Evolutionary conservation across 2,329 filamentous ascomycete species (phyloP), one percentile per base, ranked within the genome.

Genomic region (Fusarium sp.): DNA sequence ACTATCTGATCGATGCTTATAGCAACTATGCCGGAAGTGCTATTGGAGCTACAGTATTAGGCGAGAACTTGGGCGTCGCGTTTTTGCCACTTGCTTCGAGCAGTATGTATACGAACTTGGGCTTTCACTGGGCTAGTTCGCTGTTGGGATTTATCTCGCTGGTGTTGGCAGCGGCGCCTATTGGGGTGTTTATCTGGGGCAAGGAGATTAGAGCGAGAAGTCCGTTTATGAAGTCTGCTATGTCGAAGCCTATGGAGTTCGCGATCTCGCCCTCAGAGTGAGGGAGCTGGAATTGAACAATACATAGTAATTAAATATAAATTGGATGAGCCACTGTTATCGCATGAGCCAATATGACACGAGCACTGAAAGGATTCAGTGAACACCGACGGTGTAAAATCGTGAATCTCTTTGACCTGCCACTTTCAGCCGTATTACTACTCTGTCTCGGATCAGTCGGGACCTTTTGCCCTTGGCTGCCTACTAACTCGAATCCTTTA

Each of bases 51-150:
- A 66, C 66, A 2, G 38, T 73, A 0, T 2, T 73, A 4, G 71
- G 71, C 3, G 71, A 73, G 19, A 73, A 73, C 23, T 16, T 73
- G 25, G 60, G 66, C 4, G 67, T 73, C 12, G 71, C 69, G 0
- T 73, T 73, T n/a, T 9, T 73, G 2, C 71, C 71, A 2, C 44
- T 73, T 30, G 71, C 71, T 37, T 69, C 71, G 4, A 69, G 58
- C 12, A 73, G 66, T 3, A 70, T 73, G 58, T 73, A 73, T 12
- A 70, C 69, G 4, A 67, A 73, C 3, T 8, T 73, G 25, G 71
- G 71, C 28, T 73, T 73, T 5, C 71, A 73, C 3, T 73, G 71
- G 71, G 71, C 69, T 3, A 73, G 71, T 28, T 70, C 69, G 2
- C 28, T 73, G 6, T 9, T 73, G 11, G 71, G 59, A 0, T 73